These are phyloP conservation scores for Gomphus sp. DNA, from an alignment of 1,284 basidiomycete genomes.

Conservation along the genomic window DNA sequence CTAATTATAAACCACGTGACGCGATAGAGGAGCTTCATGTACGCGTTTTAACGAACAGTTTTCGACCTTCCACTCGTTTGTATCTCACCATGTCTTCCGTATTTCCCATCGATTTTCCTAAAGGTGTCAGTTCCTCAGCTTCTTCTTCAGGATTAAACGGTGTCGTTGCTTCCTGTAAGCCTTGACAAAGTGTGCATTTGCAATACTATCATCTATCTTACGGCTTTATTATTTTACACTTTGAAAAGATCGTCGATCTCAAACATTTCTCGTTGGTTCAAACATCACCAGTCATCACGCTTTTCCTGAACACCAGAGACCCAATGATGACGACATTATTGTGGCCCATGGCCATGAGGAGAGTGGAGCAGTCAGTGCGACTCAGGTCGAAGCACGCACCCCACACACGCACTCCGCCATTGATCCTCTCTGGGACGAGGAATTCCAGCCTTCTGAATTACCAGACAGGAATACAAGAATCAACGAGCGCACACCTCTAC, in stretches of 20 bases:
- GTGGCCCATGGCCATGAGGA: constrained; percentile 12
- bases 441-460: background rate
- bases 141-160: constrained; percentile 36
- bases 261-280: constrained; percentile 52
- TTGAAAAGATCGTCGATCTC: constrained; percentile 48
- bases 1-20: no score
- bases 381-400: background rate
- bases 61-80: background rate
- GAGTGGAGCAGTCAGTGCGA: background rate
- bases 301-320: constrained; percentile 24
- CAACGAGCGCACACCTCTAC: constrained; percentile 3
- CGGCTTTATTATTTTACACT: background rate
- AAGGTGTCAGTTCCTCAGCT: constrained; percentile 30
- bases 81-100: background rate
- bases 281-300: constrained; percentile 37
- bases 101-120: background rate
- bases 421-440: constrained; percentile 9
- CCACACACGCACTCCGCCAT: background rate
- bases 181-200: constrained; percentile 11
- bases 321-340: constrained; percentile 26
- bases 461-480: background rate
- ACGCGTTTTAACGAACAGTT: no score
- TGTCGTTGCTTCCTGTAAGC: constrained; percentile 34
- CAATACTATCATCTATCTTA: constrained; percentile 18
- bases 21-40: no score